Evolutionary conservation across 495 filamentous ascomycete species (phyloP), one percentile per base, ranked within the genome.

Genomic region (Aspergillus nanangensis): DNA sequence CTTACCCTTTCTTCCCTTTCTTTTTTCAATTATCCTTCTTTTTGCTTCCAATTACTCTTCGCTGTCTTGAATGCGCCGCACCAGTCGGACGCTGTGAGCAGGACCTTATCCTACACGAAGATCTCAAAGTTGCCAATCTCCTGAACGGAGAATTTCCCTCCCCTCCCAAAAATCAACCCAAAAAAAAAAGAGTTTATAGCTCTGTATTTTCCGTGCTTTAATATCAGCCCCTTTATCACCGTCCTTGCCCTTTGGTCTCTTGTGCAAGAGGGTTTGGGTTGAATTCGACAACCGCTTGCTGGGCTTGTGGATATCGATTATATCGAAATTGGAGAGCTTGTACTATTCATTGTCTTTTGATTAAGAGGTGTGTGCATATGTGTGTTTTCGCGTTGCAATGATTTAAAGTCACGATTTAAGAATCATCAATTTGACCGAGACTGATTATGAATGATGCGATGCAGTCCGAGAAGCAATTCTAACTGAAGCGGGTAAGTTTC

Each of bases 51-150:
- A 33, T 47, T 52, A 50, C 38, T 52, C 31, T 50, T 43, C 22
- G 53, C 48, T 57, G 55, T 48, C 53, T 60, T 64, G 56, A 54
- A 67, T 61, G 63, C 62, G 63, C 65, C 64, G 65, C 65, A 46
- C 51, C 45, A 58, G 65, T 52, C 56, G 68, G 64, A 68, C 61
- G 61, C 61, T 64, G 65, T 68, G 64, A 69, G 64, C 67, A 67
- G 67, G 64, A 54, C 38, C 40, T 60, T 68, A 63, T 45, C 40
- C 48, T 57, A 62, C 33, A 8, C n/a, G n/a, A n/a, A n/a, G n/a
- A n/a, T n/a, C n/a, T n/a, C n/a, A n/a, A n/a, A n/a, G n/a, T n/a
- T n/a, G n/a, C n/a, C n/a, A n/a, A n/a, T n/a, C n/a, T n/a, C n/a
- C n/a, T n/a, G n/a, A n/a, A n/a, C n/a, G n/a, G n/a, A n/a, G n/a